Conservation (phyloP, 352 stramenopile species). For the Globisporangium camurandrum region DNA sequence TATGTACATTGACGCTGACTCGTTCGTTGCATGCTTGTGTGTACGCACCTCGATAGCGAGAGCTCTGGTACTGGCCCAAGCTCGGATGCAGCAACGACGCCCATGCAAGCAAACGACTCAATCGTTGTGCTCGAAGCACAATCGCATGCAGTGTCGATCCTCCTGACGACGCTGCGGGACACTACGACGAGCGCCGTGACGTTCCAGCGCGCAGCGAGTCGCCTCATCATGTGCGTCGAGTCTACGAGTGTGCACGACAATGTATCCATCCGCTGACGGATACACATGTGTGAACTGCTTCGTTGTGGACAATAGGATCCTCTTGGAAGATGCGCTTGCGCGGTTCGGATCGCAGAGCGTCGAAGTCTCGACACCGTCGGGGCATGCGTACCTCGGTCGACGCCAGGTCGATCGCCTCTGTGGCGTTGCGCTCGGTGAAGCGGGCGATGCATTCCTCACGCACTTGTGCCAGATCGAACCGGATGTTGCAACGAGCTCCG, state of each 20-base stretch:
- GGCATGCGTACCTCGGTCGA: slow-evolving; percentile 23
- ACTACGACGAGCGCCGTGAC: slow-evolving; percentile 14
- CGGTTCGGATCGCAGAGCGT: slow-evolving; percentile 21
- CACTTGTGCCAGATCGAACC: slow-evolving; percentile 50
- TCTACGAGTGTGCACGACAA: not conserved
- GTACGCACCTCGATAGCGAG: slow-evolving; percentile 15
- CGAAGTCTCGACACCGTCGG: slow-evolving; percentile 23
- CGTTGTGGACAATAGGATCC: slow-evolving; percentile 19
- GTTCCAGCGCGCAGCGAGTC: slow-evolving; percentile 30
- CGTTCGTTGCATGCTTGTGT: not conserved
- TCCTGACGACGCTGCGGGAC: slow-evolving; percentile 45
- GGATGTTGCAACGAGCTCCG: slow-evolving; percentile 22
- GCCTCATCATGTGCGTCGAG: slow-evolving; percentile 35
- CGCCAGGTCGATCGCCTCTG: slow-evolving; percentile 20
- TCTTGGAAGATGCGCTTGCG: slow-evolving; percentile 47
- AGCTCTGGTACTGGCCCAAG: slow-evolving; percentile 7
- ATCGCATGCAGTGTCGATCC: slow-evolving; percentile 29
- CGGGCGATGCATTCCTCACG: slow-evolving; percentile 37
- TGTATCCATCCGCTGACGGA: not conserved
- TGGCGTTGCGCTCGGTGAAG: slow-evolving; percentile 29
- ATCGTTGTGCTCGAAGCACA: slow-evolving; percentile 37
- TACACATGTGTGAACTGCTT: not conserved
- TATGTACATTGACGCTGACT: not conserved
- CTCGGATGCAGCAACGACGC: not conserved
- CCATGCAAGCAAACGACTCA: slow-evolving; percentile 6